Evolutionary conservation across 225 moss, liverwort and hornwort species (phyloP).

Genomic region (Thuidium tamariscinum): DNA sequence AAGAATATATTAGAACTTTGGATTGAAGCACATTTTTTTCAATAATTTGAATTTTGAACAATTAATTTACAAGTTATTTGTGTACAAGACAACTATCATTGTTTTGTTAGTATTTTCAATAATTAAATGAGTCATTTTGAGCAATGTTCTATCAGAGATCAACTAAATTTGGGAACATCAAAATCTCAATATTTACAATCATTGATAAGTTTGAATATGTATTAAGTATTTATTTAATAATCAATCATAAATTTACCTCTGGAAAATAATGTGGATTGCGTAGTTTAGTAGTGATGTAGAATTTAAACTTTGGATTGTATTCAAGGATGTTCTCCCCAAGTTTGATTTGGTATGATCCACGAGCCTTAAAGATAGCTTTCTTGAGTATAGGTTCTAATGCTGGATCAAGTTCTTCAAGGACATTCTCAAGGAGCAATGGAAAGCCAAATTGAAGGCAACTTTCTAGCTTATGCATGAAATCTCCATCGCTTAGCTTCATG

Average conservation of each 20-base stretch:
- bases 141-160: accelerated
- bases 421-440: conserved; percentile 67
- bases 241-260: conserved; percentile 24
- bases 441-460: conserved; percentile 62
- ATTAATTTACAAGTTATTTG: background rate
- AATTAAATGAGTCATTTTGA: background rate
- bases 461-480: conserved; percentile 73
- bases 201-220: background rate
- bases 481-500: conserved; percentile 55
- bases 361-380: conserved; percentile 53
- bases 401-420: conserved; percentile 69
- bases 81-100: accelerated
- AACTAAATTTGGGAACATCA: accelerated
- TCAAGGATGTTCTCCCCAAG: conserved; percentile 57
- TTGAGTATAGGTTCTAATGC: conserved; percentile 55
- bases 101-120: background rate
- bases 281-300: conserved; percentile 75
- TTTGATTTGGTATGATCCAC: conserved; percentile 53
- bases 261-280: conserved; percentile 81
- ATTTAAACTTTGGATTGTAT: conserved; percentile 63
- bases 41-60: accelerated
- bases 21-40: accelerated
- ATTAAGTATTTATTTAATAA: too few species aligned
- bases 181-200: accelerated
- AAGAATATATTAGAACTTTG: too few species aligned